Conservation (phyloP, 116 monocot genomes). For the Dioscorea cayenensis region DNA sequence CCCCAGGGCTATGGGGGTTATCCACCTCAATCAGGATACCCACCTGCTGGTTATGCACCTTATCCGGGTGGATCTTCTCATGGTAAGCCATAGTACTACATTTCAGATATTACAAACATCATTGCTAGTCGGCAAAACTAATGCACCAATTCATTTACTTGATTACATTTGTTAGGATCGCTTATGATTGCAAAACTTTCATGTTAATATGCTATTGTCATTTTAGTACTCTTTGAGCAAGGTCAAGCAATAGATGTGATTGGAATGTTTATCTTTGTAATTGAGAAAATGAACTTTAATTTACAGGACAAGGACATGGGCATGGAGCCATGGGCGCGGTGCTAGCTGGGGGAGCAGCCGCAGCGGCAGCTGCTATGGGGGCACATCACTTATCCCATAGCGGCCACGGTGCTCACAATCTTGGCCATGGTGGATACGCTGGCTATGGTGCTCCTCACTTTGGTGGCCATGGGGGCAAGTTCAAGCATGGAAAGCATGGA, state of each 20-base stretch:
- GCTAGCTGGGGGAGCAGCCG: slow-evolving; percentile 75
- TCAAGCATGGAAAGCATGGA: slow-evolving; percentile 22
- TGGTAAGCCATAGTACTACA: slow-evolving; percentile 12
- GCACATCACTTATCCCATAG: slow-evolving; percentile 47
- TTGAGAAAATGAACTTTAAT: background rate
- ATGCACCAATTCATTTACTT: too few species aligned
- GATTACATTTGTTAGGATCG: too few species aligned
- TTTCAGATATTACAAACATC: background rate
- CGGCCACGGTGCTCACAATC: slow-evolving; percentile 14
- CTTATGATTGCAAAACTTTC: too few species aligned
- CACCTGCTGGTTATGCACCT: slow-evolving; percentile 18
- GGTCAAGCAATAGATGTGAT: too few species aligned
- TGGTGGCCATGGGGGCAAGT: slow-evolving; percentile 17
- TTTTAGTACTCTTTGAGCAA: too few species aligned
- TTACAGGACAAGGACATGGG: slow-evolving; percentile 43
- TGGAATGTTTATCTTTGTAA: background rate
- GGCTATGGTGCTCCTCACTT: background rate
- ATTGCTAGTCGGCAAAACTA: too few species aligned
- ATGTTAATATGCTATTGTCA: too few species aligned
- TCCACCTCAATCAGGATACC: slow-evolving; percentile 14
- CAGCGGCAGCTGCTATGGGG: slow-evolving; percentile 64
- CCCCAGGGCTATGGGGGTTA: slow-evolving; percentile 11
- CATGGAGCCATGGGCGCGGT: slow-evolving; percentile 28
- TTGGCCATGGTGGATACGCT: slow-evolving; percentile 1
- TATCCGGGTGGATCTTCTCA: slow-evolving; percentile 24